Percentiles rank a stretch among this genome's conserved stretches.
Conservation (phyloP, 345 rosid species). For the Raphanus sativus region DNA sequence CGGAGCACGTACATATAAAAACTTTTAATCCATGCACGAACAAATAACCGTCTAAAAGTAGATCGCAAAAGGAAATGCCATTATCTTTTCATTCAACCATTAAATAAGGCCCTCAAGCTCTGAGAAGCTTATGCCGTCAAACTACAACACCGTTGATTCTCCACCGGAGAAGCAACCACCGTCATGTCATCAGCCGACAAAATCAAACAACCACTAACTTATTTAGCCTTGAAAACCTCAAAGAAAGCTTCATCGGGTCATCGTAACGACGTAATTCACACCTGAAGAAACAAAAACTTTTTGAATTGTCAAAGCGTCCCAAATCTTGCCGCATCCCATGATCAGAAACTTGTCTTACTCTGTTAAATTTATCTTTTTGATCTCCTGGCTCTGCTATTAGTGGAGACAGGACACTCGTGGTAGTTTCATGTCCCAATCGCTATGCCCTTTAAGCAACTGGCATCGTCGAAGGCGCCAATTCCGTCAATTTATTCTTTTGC, state of each 20-base stretch:
- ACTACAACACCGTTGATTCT: too few species aligned
- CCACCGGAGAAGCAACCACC: too few species aligned
- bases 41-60: too few species aligned
- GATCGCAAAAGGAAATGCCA: too few species aligned
- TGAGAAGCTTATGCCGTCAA: too few species aligned
- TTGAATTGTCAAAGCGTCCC: slow-evolving; percentile 83
- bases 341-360: slow-evolving; percentile 84
- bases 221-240: background rate
- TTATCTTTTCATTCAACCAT: too few species aligned
- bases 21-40: too few species aligned
- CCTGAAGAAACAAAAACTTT: slow-evolving; percentile 66
- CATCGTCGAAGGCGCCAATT: slow-evolving; percentile 57
- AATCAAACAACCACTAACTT: background rate
- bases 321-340: slow-evolving; percentile 79
- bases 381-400: slow-evolving; percentile 80
- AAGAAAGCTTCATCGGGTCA: slow-evolving; percentile 43
- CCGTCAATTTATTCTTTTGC: slow-evolving; percentile 65
- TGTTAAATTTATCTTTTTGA: slow-evolving; percentile 47
- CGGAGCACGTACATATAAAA: too few species aligned
- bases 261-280: slow-evolving; percentile 62
- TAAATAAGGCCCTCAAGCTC: too few species aligned
- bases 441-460: slow-evolving; percentile 67
- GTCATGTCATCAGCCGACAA: too few species aligned
- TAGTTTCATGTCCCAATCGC: slow-evolving; percentile 87
- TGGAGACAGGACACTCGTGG: slow-evolving; percentile 62